Conservation (phyloP, 2,329 filamentous ascomycete genomes). For the Thielaviopsis populi region DNA sequence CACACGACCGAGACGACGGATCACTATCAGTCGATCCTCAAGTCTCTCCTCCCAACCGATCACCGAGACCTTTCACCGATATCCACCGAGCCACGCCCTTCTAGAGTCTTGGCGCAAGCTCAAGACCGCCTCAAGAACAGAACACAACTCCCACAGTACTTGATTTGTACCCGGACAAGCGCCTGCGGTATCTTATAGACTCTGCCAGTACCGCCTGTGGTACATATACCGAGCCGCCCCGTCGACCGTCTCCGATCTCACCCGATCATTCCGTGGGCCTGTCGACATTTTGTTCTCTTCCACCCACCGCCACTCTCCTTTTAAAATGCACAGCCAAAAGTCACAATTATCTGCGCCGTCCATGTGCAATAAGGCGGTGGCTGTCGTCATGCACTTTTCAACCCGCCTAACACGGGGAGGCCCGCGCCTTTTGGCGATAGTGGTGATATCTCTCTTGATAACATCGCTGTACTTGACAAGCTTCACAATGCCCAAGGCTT, state of each 20-base stretch:
- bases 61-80: not conserved
- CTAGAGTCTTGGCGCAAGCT: not conserved
- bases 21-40: not conserved
- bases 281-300: not conserved
- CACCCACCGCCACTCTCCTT: not conserved
- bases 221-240: not conserved
- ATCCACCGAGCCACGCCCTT: not conserved
- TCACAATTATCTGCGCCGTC: not conserved
- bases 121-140: not conserved
- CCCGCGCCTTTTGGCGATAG: slow-evolving; percentile 22
- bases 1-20: not conserved
- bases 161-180: not conserved
- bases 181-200: not conserved
- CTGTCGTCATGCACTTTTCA: slow-evolving; percentile 23
- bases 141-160: not conserved
- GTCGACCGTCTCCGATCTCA: not conserved
- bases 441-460: slow-evolving; percentile 22
- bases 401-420: slow-evolving; percentile 29
- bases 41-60: not conserved
- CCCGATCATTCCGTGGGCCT: not conserved
- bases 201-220: not conserved
- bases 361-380: not conserved
- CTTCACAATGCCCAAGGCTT: slow-evolving; percentile 13
- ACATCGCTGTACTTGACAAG: slow-evolving; percentile 20
- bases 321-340: slow-evolving; percentile 11